A percentile compares a stretch with the other conserved stretches of the same genome.
Evolutionary conservation across 495 filamentous ascomycete genomes (phyloP).

Genomic region (Tuber melanosporum): DNA sequence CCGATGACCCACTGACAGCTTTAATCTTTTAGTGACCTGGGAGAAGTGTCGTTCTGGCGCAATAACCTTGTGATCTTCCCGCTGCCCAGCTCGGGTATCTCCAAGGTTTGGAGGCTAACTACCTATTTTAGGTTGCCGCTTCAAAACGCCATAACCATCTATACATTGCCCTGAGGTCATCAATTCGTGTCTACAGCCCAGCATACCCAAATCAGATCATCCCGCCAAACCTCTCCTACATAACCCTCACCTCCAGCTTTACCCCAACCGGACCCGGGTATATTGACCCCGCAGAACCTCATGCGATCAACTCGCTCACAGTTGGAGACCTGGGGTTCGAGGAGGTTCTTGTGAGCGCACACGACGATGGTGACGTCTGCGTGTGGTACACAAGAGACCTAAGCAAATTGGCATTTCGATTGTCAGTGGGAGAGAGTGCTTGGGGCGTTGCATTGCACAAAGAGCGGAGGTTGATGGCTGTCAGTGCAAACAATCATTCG

Average conservation of each 20-base stretch:
- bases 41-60: slow-evolving; percentile 35
- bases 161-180: slow-evolving; percentile 65
- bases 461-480: slow-evolving; percentile 68
- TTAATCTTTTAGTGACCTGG: slow-evolving; percentile 27
- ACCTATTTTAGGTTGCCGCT: slow-evolving; percentile 25
- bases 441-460: slow-evolving; percentile 89
- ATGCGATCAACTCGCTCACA: slow-evolving; percentile 71
- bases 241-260: slow-evolving; percentile 60
- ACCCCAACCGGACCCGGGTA: slow-evolving; percentile 50
- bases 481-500: slow-evolving; percentile 61
- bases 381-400: slow-evolving; percentile 61
- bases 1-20: slow-evolving; percentile 17
- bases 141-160: slow-evolving; percentile 41
- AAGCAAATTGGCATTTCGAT: slow-evolving; percentile 33
- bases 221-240: slow-evolving; percentile 50
- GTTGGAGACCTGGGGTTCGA: slow-evolving; percentile 72
- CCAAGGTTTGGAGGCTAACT: background rate
- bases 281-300: slow-evolving; percentile 54
- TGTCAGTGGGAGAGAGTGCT: slow-evolving; percentile 65
- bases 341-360: slow-evolving; percentile 69
- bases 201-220: slow-evolving; percentile 59
- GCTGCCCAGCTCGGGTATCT: slow-evolving; percentile 2
- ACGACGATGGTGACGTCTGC: slow-evolving; percentile 84
- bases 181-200: slow-evolving; percentile 71
- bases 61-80: slow-evolving; percentile 33